These are phyloP conservation scores for Raffaelea albimanens DNA, from an alignment of 2,329 filamentous ascomycete species.

Conservation along the genomic window DNA sequence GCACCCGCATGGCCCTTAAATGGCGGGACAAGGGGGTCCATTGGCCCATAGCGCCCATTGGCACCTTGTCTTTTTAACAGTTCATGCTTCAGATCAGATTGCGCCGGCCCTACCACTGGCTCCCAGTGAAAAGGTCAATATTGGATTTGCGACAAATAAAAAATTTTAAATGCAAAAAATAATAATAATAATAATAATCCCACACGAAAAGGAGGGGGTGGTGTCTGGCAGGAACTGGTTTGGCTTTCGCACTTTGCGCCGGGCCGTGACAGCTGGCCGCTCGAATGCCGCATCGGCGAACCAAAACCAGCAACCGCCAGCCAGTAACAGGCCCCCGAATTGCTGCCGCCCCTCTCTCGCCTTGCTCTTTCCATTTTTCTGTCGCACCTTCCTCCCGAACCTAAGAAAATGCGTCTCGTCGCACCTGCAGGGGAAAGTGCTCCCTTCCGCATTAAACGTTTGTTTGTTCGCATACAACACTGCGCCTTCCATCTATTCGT, in stretches of 20 bases:
- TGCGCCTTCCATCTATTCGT: too few species aligned
- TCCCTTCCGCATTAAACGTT: too few species aligned
- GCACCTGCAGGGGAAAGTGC: too few species aligned
- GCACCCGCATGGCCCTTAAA: too few species aligned
- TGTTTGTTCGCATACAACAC: background rate
- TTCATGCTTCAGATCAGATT: constrained; percentile 4
- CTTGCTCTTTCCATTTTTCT: constrained; percentile 5
- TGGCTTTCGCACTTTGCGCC: constrained; percentile 4
- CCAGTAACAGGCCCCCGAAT: background rate
- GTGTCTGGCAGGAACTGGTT: background rate
- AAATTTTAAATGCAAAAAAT: background rate
- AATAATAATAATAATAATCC: background rate
- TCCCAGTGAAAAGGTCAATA: background rate
- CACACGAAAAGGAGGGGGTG: background rate
- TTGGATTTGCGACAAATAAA: background rate
- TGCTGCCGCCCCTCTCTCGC: too few species aligned
- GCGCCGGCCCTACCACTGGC: constrained; percentile 6
- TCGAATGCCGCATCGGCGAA: constrained; percentile 5
- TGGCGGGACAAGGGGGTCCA: background rate
- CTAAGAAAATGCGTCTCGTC: too few species aligned
- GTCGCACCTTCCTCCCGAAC: too few species aligned
- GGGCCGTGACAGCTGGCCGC: constrained; percentile 11
- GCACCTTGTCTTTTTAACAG: background rate
- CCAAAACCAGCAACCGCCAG: background rate
- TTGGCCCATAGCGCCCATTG: background rate